A percentile compares a stretch with the other conserved stretches of the same genome.
phyloP scores from a whole-genome alignment of 2,329 filamentous ascomycete species.

The Xylariaceae sp. region DNA sequence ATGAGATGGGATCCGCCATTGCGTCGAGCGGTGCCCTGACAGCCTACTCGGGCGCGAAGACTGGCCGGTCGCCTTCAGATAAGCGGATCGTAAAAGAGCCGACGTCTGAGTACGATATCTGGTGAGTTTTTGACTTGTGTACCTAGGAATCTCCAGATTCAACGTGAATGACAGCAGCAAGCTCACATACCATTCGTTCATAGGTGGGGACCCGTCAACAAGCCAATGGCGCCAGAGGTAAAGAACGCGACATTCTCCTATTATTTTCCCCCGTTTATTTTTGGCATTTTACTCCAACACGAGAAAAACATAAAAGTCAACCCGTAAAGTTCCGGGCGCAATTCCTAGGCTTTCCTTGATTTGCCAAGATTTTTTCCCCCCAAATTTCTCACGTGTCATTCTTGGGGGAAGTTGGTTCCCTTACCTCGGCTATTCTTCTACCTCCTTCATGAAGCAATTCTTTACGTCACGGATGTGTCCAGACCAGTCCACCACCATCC shows the following conservation, averaged over 20 bases:
- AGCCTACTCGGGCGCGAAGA: conserved; percentile 97
- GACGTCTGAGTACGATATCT: conserved; percentile 83
- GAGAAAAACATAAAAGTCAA: neutral
- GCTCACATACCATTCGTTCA: conserved; percentile 28
- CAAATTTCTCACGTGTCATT: conserved; percentile 1
- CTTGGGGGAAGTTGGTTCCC: neutral
- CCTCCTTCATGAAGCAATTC: conserved; percentile 4
- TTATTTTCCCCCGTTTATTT: neutral
- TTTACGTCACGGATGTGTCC: conserved; percentile 17
- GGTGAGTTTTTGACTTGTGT: conserved; percentile 44
- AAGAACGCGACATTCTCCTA: conserved; percentile 29
- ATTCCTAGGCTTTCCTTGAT: neutral
- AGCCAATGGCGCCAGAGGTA: conserved; percentile 96
- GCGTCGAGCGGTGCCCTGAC: conserved; percentile 92
- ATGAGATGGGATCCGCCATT: conserved; percentile 96
- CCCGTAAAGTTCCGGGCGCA: neutral
- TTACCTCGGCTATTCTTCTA: conserved; percentile 9
- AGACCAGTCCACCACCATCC: conserved; percentile 4
- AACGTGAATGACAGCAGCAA: neutral
- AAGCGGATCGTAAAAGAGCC: conserved; percentile 96
- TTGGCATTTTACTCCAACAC: too few relatives aligned
- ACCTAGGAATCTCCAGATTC: neutral
- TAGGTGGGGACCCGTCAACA: conserved; percentile 96
- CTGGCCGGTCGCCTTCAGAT: conserved; percentile 90
- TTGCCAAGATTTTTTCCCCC: neutral